Evolutionary conservation across 177 flowering plant species (phyloP), one percentile per base, ranked within the genome.

Genomic region (Vitis hybrid): DNA sequence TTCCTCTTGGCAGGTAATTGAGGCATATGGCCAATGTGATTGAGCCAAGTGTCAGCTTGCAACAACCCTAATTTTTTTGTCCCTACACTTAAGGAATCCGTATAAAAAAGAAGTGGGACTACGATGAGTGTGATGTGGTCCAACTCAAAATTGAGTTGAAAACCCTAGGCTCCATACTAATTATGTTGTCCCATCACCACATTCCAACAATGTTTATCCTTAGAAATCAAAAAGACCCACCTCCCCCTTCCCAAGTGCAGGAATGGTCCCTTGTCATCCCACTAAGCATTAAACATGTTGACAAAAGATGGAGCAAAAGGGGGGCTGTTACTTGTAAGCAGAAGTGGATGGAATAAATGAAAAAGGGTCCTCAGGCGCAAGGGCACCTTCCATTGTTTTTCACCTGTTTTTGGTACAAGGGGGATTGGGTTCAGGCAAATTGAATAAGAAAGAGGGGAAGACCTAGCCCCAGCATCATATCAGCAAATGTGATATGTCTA

Each of bases 271-370:
- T 40, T 62, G 58, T 16, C 56, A 30, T 61, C 74, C 64, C 71
- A 74, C 73, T 54, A 24, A 30, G 67, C 75, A 75, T 70, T 67
- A n/a, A 69, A 73, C 74, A 74, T 80, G 85, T 71, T 75, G 56
- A 63, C 27, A 58, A 80, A 84, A 82, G 81, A 57, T 74, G 79
- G 66, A 79, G 83, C 87, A 81, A 76, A 76, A 75, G 73, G 68
- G 67, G 32, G 77, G 68, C 73, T 48, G 14, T 35, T 5, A 35
- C 46, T 35, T 35, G 46, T 35, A 35, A 35, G 52, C 79, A 71
- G 71, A 27, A 27, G 11, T 61, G 21, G n/a, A 55, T 8, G 54
- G 63, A 56, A 11, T 56, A 15, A 56, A 65, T 64, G 46, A 15
- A 16, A 10, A n/a, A 7, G 46, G 46, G 46, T 5, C 46, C 46